Conservation (phyloP, 1,139 yeast genomes). For the Arxiozyma slooffiae region DNA sequence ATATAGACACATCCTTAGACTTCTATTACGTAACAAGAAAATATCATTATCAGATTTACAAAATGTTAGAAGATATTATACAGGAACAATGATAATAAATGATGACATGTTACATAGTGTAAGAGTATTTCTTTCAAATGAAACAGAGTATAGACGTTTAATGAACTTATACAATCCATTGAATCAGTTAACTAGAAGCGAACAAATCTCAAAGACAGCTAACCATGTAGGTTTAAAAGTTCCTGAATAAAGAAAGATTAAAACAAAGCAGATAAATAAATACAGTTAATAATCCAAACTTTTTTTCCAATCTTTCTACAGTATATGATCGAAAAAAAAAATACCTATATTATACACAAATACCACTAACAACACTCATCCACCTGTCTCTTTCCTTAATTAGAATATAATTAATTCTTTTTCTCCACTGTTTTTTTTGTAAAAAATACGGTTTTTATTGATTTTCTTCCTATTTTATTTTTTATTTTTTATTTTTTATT, state of each 20-base stretch:
- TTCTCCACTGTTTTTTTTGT: too few relatives aligned
- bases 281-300: too few relatives aligned
- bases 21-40: background rate
- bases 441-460: too few relatives aligned
- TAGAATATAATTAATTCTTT: too few relatives aligned
- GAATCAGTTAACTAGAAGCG: conserved; percentile 43
- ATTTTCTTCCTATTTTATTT: too few relatives aligned
- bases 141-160: conserved; percentile 63
- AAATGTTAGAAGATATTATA: conserved; percentile 10
- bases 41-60: conserved; percentile 4
- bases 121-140: conserved; percentile 48
- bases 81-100: conserved; percentile 8
- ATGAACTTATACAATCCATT: conserved; percentile 39
- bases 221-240: conserved; percentile 70
- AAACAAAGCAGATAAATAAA: too few relatives aligned
- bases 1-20: background rate
- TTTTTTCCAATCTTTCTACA: too few relatives aligned
- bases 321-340: too few relatives aligned
- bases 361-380: too few relatives aligned
- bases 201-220: conserved; percentile 71
- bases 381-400: too few relatives aligned
- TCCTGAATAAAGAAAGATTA: conserved; percentile 29
- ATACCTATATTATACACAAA: too few relatives aligned
- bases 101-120: conserved; percentile 25
- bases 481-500: too few relatives aligned